Evolutionary conservation across 2,329 filamentous ascomycete species (phyloP).

Genomic region (Trichoderma oligosporum): DNA sequence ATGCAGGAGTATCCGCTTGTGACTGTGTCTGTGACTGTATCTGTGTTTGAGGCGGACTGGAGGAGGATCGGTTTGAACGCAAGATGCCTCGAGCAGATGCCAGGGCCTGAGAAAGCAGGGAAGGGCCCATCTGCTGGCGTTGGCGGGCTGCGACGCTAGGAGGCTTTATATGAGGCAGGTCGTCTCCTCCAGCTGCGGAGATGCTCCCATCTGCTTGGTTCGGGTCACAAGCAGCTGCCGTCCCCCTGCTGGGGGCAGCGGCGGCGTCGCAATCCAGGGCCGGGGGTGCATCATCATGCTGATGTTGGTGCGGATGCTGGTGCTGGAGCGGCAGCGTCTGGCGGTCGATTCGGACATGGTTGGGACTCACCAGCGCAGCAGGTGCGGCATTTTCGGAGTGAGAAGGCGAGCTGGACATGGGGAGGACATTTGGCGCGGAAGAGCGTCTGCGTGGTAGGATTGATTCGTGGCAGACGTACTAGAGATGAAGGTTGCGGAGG

Average conservation of each 20-base stretch:
- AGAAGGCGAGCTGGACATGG: constrained; percentile 54
- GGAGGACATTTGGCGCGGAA: constrained; percentile 50
- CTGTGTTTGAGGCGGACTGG: constrained; percentile 6
- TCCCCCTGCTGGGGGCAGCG: not conserved
- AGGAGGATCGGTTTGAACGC: constrained; percentile 24
- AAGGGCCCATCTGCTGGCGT: constrained; percentile 49
- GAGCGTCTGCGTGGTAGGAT: constrained; percentile 26
- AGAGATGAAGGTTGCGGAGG: constrained; percentile 23
- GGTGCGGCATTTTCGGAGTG: constrained; percentile 54
- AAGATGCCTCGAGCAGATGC: constrained; percentile 55
- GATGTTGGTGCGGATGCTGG: constrained; percentile 18
- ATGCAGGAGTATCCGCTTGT: not conserved
- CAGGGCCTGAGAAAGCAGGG: constrained; percentile 55
- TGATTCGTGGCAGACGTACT: constrained; percentile 25
- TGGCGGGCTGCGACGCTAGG: constrained; percentile 37
- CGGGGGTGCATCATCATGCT: constrained; percentile 13
- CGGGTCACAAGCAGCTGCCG: not conserved
- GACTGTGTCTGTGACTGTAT: not conserved
- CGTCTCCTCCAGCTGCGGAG: not conserved
- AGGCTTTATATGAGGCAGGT: constrained; percentile 43
- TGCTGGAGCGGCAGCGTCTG: not conserved
- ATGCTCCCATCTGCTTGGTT: constrained; percentile 6
- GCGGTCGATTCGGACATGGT: constrained; percentile 18
- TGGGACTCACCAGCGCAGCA: constrained; percentile 42
- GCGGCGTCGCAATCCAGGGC: constrained; percentile 1